Percentiles rank a stretch among this genome's conserved stretches.
Conservation (phyloP, 352 stramenopile species). For the Proteromonas lacertae region DNA sequence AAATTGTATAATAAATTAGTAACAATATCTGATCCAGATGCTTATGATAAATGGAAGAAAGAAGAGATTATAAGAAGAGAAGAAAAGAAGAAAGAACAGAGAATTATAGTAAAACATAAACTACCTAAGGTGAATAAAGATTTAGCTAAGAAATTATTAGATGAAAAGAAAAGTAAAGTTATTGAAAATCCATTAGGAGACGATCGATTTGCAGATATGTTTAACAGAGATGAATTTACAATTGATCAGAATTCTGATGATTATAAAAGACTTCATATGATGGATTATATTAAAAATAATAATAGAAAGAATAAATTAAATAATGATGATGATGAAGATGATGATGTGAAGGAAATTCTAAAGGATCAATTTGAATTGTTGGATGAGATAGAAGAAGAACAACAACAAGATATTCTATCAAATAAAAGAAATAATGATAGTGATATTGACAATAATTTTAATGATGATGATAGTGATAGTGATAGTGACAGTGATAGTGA, state of each 20-base stretch:
- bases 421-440: slow-evolving; percentile 5
- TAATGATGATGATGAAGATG: slow-evolving; percentile 34
- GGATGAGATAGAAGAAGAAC: slow-evolving; percentile 7
- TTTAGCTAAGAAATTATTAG: slow-evolving; percentile 35
- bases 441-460: slow-evolving; percentile 4
- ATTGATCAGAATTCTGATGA: slow-evolving; percentile 79
- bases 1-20: slow-evolving; percentile 79
- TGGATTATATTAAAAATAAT: slow-evolving; percentile 37
- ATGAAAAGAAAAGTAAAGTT: slow-evolving; percentile 23
- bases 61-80: slow-evolving; percentile 69
- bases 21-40: slow-evolving; percentile 73
- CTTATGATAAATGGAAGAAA: slow-evolving; percentile 85
- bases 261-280: slow-evolving; percentile 62
- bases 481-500: slow-evolving; percentile 1
- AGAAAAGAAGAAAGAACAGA: slow-evolving; percentile 38
- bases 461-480: slow-evolving; percentile 7
- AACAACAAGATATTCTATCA: slow-evolving; percentile 8
- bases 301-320: slow-evolving; percentile 54
- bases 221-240: slow-evolving; percentile 79
- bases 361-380: slow-evolving; percentile 3
- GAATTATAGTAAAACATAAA: slow-evolving; percentile 34
- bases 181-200: slow-evolving; percentile 49
- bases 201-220: slow-evolving; percentile 82
- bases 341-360: slow-evolving; percentile 17
- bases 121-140: slow-evolving; percentile 53